Conservation (phyloP, 139 green algal genomes). For the Volvox reticuliferus region DNA sequence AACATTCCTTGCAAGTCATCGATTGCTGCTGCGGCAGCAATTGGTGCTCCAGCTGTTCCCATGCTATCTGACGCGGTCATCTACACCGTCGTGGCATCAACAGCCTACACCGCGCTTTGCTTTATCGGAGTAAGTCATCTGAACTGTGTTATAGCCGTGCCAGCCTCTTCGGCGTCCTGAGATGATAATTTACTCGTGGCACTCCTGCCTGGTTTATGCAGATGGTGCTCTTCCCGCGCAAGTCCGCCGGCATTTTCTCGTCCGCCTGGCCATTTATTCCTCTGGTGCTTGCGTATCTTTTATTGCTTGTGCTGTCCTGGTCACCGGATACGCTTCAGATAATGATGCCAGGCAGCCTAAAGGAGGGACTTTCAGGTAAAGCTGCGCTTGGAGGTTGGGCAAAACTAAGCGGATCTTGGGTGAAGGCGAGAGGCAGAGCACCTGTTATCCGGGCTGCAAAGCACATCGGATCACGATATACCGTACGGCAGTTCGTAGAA, state of each 20-base stretch:
- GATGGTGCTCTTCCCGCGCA: slow-evolving; percentile 40
- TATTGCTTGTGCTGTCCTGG: slow-evolving; percentile 73
- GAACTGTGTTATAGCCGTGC: not conserved
- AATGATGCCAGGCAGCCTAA: slow-evolving; percentile 78
- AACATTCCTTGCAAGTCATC: not conserved
- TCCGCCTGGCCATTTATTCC: slow-evolving; percentile 62
- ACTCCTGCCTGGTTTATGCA: not conserved
- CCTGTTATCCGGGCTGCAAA: too few relatives aligned
- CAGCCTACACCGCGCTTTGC: slow-evolving; percentile 25
- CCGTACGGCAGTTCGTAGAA: too few relatives aligned
- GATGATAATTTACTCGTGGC: not conserved
- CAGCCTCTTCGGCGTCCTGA: not conserved
- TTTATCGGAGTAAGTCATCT: not conserved
- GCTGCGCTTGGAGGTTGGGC: too few relatives aligned
- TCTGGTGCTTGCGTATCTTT: slow-evolving; percentile 65
- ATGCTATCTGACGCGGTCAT: slow-evolving; percentile 13
- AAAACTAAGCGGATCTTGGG: too few relatives aligned
- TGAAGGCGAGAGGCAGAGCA: too few relatives aligned
- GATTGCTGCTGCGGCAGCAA: not conserved
- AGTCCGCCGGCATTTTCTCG: not conserved
- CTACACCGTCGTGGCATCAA: not conserved
- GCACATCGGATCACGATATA: too few relatives aligned
- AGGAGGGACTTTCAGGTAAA: slow-evolving; percentile 68
- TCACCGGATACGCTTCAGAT: slow-evolving; percentile 77
- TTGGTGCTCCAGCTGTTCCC: not conserved